phyloP scores from a whole-genome alignment of 139 green algal species.

The Chlamydomonas eustigma region DNA sequence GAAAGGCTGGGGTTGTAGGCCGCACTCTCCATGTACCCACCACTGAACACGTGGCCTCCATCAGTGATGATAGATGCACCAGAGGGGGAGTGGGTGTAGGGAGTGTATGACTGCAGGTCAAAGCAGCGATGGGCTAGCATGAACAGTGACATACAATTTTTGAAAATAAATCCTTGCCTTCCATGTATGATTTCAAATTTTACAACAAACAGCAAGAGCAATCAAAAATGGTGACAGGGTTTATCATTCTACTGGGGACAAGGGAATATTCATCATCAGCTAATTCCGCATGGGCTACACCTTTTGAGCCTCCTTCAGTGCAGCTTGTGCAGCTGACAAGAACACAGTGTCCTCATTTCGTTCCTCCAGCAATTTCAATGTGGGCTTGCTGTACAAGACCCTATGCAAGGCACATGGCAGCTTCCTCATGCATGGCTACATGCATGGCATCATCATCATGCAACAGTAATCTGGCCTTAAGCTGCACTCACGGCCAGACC shows the following conservation, averaged over 20 bases:
- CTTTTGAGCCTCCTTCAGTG: conserved; percentile 37
- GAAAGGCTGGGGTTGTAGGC: conserved; percentile 84
- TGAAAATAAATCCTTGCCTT: too few relatives aligned
- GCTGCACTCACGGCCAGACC: too few relatives aligned
- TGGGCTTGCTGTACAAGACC: neutral
- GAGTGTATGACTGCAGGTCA: conserved; percentile 56
- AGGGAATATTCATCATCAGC: too few relatives aligned
- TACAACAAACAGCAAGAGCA: too few relatives aligned
- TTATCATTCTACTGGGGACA: too few relatives aligned
- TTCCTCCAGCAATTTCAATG: neutral
- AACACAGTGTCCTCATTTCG: conserved; percentile 20
- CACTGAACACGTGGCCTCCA: conserved; percentile 50
- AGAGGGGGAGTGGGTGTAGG: conserved; percentile 74
- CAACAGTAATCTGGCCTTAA: too few relatives aligned
- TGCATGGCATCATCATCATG: too few relatives aligned
- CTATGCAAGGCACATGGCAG: neutral
- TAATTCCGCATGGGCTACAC: too few relatives aligned
- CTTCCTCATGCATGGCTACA: too few relatives aligned
- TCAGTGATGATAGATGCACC: conserved; percentile 56
- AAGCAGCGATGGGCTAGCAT: neutral
- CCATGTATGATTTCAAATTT: too few relatives aligned
- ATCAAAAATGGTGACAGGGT: too few relatives aligned
- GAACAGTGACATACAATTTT: neutral
- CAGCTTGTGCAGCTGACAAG: conserved; percentile 30
- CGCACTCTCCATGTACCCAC: conserved; percentile 71